Conservation (phyloP, 164 flowering plant species). For the Pachysandra terminalis region DNA sequence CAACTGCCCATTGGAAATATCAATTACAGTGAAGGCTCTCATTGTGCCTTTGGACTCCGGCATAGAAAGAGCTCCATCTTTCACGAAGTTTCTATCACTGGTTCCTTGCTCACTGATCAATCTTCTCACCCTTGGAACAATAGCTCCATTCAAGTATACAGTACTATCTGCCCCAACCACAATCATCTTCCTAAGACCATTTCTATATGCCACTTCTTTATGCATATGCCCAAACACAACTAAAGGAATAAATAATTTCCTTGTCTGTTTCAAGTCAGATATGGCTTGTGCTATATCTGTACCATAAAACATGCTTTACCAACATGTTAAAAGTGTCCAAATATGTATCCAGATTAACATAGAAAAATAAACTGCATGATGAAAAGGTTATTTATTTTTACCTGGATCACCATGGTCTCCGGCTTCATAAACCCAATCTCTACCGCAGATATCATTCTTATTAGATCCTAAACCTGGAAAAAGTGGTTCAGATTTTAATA, state of each 20-base stretch:
- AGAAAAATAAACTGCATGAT: neutral
- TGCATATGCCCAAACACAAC: constrained; percentile 98
- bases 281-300: constrained; percentile 79
- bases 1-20: constrained; percentile 49
- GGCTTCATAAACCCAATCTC: constrained; percentile 66
- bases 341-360: neutral
- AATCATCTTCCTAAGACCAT: constrained; percentile 67
- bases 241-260: constrained; percentile 41
- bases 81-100: constrained; percentile 8
- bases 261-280: constrained; percentile 46
- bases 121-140: constrained; percentile 69
- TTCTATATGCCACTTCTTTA: constrained; percentile 59
- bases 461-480: constrained; percentile 75
- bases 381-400: constrained; percentile 23
- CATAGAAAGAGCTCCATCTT: constrained; percentile 5
- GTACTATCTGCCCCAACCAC: constrained; percentile 51
- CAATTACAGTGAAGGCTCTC: constrained; percentile 68
- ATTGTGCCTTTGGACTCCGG: constrained; percentile 30
- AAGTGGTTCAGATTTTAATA: neutral
- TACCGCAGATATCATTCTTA: constrained; percentile 73
- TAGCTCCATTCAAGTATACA: constrained; percentile 75
- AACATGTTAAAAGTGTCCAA: neutral
- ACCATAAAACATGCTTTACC: constrained; percentile 12
- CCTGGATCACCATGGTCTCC: constrained; percentile 98
- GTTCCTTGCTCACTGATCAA: constrained; percentile 21